A percentile compares a stretch with the other conserved stretches of the same genome.
Conservation (phyloP, 208 protist species). For the Polymyxa betae region DNA sequence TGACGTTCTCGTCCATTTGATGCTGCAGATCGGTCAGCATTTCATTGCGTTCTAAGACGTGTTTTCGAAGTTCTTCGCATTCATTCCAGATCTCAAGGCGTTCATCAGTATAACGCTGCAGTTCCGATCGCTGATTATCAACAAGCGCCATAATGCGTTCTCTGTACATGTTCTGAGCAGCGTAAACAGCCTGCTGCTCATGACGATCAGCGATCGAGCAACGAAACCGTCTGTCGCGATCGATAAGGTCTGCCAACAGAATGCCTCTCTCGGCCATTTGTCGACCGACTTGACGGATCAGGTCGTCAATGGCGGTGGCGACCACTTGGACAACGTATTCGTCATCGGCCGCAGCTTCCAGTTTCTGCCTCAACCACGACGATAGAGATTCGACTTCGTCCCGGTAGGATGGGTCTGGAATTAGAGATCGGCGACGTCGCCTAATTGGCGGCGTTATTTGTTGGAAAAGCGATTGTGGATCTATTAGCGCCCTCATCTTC, state of each 20-base stretch:
- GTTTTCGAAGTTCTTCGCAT: not conserved
- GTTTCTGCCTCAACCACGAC: not conserved
- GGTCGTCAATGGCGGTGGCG: constrained; percentile 7
- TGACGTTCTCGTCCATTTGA: not conserved
- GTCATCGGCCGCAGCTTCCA: not conserved
- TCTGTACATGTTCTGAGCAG: not conserved
- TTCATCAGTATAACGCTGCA: not conserved
- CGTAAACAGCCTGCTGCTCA: not conserved
- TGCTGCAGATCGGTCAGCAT: constrained; percentile 28
- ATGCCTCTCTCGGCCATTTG: constrained; percentile 30
- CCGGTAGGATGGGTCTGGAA: not conserved
- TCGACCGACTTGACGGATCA: constrained; percentile 7
- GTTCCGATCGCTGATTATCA: not conserved
- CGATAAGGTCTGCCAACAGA: not conserved
- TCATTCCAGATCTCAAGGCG: constrained; percentile 13
- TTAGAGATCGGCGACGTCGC: not conserved
- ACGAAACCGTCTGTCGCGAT: not conserved
- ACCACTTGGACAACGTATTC: not conserved
- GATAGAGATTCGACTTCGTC: not conserved
- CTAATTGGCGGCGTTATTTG: not conserved
- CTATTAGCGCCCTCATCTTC: not conserved
- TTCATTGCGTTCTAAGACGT: not conserved
- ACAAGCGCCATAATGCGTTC: not conserved
- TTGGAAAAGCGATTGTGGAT: not conserved
- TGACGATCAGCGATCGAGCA: not conserved